phyloP scores from a whole-genome alignment of 805 yeast genomes.

The Myxozyma lipomycoides region DNA sequence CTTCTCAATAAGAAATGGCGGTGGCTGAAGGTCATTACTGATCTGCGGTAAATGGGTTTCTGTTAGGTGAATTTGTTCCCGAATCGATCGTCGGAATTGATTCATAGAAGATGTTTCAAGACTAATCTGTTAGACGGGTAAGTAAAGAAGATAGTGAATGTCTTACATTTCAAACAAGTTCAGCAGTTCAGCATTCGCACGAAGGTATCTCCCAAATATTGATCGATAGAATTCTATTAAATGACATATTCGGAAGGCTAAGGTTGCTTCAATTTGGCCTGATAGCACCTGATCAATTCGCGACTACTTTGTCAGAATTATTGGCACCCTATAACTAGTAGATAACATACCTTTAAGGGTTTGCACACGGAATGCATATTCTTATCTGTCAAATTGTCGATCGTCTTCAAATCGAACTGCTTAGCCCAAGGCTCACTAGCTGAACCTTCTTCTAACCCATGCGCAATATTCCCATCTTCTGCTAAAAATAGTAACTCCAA shows the following conservation, averaged over 20 bases:
- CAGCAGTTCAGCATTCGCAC: slow-evolving; percentile 31
- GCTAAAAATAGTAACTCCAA: slow-evolving; percentile 58
- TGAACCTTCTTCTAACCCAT: slow-evolving; percentile 25
- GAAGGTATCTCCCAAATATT: slow-evolving; percentile 54
- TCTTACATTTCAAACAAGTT: slow-evolving; percentile 29
- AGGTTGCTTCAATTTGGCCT: slow-evolving; percentile 55
- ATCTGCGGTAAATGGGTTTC: slow-evolving; percentile 39
- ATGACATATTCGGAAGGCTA: slow-evolving; percentile 56
- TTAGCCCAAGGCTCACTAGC: slow-evolving; percentile 32
- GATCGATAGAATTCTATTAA: slow-evolving; percentile 60
- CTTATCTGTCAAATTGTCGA: slow-evolving; percentile 44
- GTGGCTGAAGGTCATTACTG: slow-evolving; percentile 62
- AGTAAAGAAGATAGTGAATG: neutral
- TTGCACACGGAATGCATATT: slow-evolving; percentile 53
- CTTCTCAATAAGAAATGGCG: slow-evolving; percentile 76
- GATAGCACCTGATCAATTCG: slow-evolving; percentile 35
- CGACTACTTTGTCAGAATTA: too few relatives aligned
- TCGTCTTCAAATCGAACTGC: slow-evolving; percentile 35
- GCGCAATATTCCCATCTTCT: slow-evolving; percentile 30
- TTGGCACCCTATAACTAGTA: neutral
- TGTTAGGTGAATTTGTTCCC: slow-evolving; percentile 37
- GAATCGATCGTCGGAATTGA: slow-evolving; percentile 43
- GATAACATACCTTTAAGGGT: slow-evolving; percentile 58
- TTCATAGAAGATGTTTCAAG: slow-evolving; percentile 39
- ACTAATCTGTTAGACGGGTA: slow-evolving; percentile 25